Evolutionary conservation across 208 protist species (phyloP).

Genomic region (Porcisia deanei): DNA sequence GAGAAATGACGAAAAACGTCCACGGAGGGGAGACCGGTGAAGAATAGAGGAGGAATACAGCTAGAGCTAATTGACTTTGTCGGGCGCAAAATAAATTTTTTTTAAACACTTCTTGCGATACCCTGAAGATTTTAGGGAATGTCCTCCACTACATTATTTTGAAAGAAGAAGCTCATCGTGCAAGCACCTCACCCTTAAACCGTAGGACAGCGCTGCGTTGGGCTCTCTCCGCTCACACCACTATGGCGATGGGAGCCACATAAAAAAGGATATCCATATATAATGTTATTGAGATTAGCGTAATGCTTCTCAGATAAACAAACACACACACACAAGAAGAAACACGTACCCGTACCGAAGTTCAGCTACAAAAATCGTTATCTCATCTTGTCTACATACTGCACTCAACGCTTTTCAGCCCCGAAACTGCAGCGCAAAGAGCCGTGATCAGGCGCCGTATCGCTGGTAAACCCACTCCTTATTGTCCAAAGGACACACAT

Average conservation of each 20-base stretch:
- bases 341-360: neutral
- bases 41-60: neutral
- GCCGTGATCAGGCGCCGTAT: constrained; percentile 78
- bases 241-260: neutral
- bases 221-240: no score
- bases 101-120: no score
- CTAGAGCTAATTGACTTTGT: neutral
- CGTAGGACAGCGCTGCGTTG: neutral
- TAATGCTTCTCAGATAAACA: neutral
- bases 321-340: neutral
- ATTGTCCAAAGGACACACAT: constrained; percentile 98
- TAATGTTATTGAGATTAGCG: neutral
- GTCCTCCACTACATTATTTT: neutral
- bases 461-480: constrained; percentile 98
- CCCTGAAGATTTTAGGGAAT: no score
- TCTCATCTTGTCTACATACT: neutral
- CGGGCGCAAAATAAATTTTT: no score
- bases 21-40: neutral
- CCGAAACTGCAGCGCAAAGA: neutral
- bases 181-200: neutral
- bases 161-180: neutral
- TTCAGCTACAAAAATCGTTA: neutral
- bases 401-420: neutral
- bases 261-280: neutral
- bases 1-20: neutral